Evolutionary conservation across 139 green algal species (phyloP).

Genomic region (Haematococcus lacustris): DNA sequence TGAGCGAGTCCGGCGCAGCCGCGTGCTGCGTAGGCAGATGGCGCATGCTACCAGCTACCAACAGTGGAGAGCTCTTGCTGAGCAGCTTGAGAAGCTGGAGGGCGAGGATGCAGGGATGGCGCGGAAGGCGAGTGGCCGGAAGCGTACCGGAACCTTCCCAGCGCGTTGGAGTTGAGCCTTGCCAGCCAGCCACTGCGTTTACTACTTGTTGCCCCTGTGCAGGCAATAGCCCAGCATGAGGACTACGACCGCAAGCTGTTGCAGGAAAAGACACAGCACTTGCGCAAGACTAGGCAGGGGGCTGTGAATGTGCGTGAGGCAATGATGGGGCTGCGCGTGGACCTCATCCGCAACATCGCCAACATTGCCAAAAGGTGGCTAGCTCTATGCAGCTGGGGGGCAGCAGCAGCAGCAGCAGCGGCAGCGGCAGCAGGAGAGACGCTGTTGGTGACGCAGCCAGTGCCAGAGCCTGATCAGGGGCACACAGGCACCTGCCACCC

Average conservation of each 20-base stretch:
- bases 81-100: constrained; percentile 9
- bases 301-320: constrained; percentile 66
- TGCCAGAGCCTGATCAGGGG: no score
- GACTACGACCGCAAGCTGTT: constrained; percentile 85
- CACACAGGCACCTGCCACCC: no score
- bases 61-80: constrained; percentile 2
- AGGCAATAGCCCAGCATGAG: constrained; percentile 27
- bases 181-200: constrained; percentile 1
- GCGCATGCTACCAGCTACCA: neutral
- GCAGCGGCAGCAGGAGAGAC: no score
- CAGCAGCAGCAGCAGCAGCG: neutral
- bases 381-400: neutral
- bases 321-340: constrained; percentile 82
- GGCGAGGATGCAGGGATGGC: constrained; percentile 1
- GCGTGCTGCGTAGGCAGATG: neutral
- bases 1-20: neutral
- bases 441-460: no score
- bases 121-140: neutral
- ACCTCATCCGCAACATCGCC: constrained; percentile 93
- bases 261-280: constrained; percentile 55
- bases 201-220: neutral
- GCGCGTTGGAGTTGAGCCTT: neutral
- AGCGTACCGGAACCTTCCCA: neutral
- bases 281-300: constrained; percentile 37
- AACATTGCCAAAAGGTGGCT: constrained; percentile 71